Conservation (phyloP, 192 early-diverging fungal species). For the Umbelopsis sp. region DNA sequence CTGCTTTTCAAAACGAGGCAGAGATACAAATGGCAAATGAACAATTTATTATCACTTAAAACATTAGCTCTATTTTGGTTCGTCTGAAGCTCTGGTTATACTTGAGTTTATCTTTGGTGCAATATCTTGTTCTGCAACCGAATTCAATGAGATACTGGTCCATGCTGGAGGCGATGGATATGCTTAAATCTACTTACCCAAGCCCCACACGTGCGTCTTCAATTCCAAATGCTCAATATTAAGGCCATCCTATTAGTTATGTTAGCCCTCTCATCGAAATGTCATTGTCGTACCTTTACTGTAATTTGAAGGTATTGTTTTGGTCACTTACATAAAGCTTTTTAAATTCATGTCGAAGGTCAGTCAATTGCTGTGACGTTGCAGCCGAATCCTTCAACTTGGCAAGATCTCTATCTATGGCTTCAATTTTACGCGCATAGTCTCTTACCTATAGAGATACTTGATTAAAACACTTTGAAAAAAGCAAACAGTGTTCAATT, state of each 20-base stretch:
- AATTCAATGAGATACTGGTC: no score
- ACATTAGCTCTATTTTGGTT: no score
- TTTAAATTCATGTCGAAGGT: conserved; percentile 52
- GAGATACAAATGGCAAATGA: neutral
- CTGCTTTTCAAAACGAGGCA: no score
- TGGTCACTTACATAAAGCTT: conserved; percentile 50
- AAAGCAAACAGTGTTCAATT: neutral
- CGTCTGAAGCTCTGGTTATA: neutral
- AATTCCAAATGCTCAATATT: conserved; percentile 83
- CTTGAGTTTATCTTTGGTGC: neutral
- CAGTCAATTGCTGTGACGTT: conserved; percentile 59
- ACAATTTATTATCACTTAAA: neutral
- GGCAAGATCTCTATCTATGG: conserved; percentile 66
- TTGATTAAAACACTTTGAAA: neutral
- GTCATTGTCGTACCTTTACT: no score
- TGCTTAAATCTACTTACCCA: conserved; percentile 39
- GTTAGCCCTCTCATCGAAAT: no score
- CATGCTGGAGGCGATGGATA: neutral
- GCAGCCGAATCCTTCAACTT: conserved; percentile 59
- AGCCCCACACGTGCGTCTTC: conserved; percentile 83
- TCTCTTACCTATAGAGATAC: conserved; percentile 55
- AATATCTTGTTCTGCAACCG: conserved; percentile 7
- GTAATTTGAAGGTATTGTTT: neutral
- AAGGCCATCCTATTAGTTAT: conserved; percentile 60
- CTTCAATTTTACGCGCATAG: conserved; percentile 79